Percentiles rank a stretch among this genome's conserved stretches.
Evolutionary conservation across 805 yeast genomes (phyloP).

Genomic region (Saturnispora serradocipensis): DNA sequence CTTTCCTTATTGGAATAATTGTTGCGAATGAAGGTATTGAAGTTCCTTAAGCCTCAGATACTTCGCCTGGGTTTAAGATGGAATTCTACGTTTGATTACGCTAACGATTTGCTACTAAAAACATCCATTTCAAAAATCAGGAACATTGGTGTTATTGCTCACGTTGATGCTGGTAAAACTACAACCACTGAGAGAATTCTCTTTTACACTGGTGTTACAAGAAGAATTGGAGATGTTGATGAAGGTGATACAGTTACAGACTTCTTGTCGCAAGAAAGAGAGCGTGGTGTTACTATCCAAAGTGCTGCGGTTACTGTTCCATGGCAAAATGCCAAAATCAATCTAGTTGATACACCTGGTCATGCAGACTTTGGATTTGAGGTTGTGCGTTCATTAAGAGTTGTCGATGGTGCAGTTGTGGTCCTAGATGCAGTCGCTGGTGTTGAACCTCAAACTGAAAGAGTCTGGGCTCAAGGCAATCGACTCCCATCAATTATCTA

Average conservation of each 20-base stretch:
- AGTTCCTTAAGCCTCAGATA: neutral
- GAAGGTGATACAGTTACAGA: constrained; percentile 96
- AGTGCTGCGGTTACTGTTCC: constrained; percentile 90
- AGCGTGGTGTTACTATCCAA: constrained; percentile 92
- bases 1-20: neutral
- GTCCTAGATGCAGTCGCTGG: constrained; percentile 95
- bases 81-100: constrained; percentile 8
- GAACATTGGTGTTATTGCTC: constrained; percentile 96
- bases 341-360: constrained; percentile 94
- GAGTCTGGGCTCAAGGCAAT: constrained; percentile 86
- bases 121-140: constrained; percentile 38
- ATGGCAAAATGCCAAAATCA: constrained; percentile 67
- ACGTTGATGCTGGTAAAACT: constrained; percentile 97
- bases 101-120: constrained; percentile 15
- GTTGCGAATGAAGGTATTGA: neutral
- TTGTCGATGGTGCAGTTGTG: constrained; percentile 89
- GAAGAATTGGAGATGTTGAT: constrained; percentile 84
- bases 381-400: constrained; percentile 81
- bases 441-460: constrained; percentile 96
- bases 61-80: neutral
- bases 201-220: constrained; percentile 76
- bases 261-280: constrained; percentile 79
- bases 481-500: constrained; percentile 70
- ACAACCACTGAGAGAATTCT: constrained; percentile 95
- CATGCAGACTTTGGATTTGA: constrained; percentile 97